Base-by-base conservation (phyloP, 441 rosid genomes). In the Pelargonium fulgidum region DNA sequence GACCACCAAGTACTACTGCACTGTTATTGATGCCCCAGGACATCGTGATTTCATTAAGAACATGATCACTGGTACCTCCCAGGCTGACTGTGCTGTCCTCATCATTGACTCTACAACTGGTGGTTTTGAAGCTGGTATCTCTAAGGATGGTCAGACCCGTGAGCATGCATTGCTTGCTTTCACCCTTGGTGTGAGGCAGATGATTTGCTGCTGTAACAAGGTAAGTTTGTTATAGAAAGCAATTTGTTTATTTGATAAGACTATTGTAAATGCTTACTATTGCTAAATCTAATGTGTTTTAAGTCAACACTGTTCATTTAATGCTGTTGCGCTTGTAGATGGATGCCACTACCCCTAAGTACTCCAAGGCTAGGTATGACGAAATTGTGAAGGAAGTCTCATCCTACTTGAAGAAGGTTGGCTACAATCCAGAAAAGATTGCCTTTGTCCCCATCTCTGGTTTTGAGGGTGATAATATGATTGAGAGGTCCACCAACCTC, bases 201-300 rank as follows among this genome's bases (percentile, higher is more conserved):
- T 79, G 85, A 82, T 82, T 7, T 79, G 85, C 72, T 82, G 85
- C 70, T 79, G 85, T 45, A 82, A 82, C 82, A 84, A 84, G 85
- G 86, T 36, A 0, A 29, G 36, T 29, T 29, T 29, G 4, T 29
- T 29, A 2, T 29, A 26, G 29, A 26, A 26, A 26, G 29, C 29
- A 26, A 26, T 26, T 26, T 26, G 29, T 26, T 1, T 26, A 2
- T 2, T 26, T 26, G 29, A 26, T 26, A 26, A 26, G 29, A 26
- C 2, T 26, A 26, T 26, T 26, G 29, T 26, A 26, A 26, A 26
- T 29, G 36, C 36, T 29, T 29, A 29, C 3, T 2, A 0, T 29
- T 29, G 36, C 3, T 2, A 26, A 1, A 26, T 29, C 36, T 29
- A 3, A 29, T 3, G 4, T 29, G 36, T 29, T 0, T 29, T 29